These are phyloP conservation scores for Astragalus membranaceus DNA, from an alignment of 306 rosid species.

Conservation along the genomic window DNA sequence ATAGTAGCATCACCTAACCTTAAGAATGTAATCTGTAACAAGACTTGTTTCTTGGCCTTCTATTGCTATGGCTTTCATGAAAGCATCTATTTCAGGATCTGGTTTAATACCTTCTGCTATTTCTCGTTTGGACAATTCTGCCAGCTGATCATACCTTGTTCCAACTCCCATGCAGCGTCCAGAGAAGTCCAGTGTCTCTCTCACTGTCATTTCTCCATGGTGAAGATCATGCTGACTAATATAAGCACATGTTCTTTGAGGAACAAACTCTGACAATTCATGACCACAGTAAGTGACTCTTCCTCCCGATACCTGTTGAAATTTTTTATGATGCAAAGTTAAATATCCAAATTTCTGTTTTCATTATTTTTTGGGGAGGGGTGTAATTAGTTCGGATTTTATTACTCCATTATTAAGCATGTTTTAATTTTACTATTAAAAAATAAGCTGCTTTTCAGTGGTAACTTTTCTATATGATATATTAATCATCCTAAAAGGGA, in stretches of 20 bases:
- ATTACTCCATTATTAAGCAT: no score
- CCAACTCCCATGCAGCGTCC: slow-evolving; percentile 73
- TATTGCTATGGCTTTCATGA: slow-evolving; percentile 70
- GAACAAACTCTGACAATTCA: slow-evolving; percentile 69
- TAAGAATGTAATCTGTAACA: slow-evolving; percentile 58
- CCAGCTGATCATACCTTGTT: slow-evolving; percentile 49
- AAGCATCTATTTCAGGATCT: slow-evolving; percentile 63
- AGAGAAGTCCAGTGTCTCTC: slow-evolving; percentile 62
- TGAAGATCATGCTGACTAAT: slow-evolving; percentile 87
- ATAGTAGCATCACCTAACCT: slow-evolving; percentile 39
- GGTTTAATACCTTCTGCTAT: slow-evolving; percentile 48
- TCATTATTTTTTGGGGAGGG: no score
- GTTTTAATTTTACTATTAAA: no score
- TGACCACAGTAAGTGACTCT: slow-evolving; percentile 67
- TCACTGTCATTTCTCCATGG: slow-evolving; percentile 68
- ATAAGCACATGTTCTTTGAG: slow-evolving; percentile 80
- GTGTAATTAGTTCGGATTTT: no score
- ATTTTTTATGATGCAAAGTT: neutral
- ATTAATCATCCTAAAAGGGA: neutral
- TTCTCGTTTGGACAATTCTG: slow-evolving; percentile 56
- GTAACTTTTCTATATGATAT: neutral
- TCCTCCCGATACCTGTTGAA: slow-evolving; percentile 45
- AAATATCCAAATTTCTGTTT: neutral
- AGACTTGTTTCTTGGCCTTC: slow-evolving; percentile 53
- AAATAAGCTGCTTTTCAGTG: no score